phyloP scores from a whole-genome alignment of 148 eudicot species.

The Rhododendron vialii region DNA sequence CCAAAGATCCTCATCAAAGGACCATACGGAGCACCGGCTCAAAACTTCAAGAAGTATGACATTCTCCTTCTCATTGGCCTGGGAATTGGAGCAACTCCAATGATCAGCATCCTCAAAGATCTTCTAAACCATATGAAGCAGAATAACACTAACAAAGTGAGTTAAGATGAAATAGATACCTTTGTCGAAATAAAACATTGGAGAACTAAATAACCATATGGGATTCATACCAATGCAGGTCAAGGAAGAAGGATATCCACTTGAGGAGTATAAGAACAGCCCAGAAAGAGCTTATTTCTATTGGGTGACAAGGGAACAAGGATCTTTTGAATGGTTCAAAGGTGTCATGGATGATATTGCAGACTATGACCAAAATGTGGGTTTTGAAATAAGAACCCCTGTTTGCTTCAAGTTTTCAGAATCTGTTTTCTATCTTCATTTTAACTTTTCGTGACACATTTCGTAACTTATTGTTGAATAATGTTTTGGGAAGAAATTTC shows the following conservation, averaged over 20 bases:
- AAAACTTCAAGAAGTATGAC: slow-evolving; percentile 77
- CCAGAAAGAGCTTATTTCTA: slow-evolving; percentile 85
- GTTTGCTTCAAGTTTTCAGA: neutral
- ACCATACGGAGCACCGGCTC: slow-evolving; percentile 97
- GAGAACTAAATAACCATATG: neutral
- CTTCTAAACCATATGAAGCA: slow-evolving; percentile 54
- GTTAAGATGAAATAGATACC: neutral
- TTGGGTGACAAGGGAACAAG: slow-evolving; percentile 94
- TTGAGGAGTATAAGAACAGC: slow-evolving; percentile 18
- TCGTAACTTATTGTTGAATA: neutral
- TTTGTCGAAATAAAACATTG: neutral
- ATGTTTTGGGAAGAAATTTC: neutral
- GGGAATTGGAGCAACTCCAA: slow-evolving; percentile 98
- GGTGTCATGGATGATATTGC: slow-evolving; percentile 88
- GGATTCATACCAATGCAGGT: slow-evolving; percentile 24
- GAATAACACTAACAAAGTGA: slow-evolving; percentile 10
- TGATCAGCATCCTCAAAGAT: slow-evolving; percentile 89
- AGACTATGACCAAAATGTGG: slow-evolving; percentile 56
- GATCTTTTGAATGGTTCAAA: slow-evolving; percentile 86
- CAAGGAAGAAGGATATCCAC: slow-evolving; percentile 11
- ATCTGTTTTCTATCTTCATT: neutral
- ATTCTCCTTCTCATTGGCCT: slow-evolving; percentile 84
- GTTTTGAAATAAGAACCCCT: slow-evolving; percentile 13
- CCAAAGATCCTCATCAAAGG: slow-evolving; percentile 81
- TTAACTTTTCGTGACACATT: neutral